A percentile compares a stretch with the other conserved stretches of the same genome.
phyloP scores from a whole-genome alignment of 2,329 filamentous ascomycete genomes.

The Talaromyces sp. region DNA sequence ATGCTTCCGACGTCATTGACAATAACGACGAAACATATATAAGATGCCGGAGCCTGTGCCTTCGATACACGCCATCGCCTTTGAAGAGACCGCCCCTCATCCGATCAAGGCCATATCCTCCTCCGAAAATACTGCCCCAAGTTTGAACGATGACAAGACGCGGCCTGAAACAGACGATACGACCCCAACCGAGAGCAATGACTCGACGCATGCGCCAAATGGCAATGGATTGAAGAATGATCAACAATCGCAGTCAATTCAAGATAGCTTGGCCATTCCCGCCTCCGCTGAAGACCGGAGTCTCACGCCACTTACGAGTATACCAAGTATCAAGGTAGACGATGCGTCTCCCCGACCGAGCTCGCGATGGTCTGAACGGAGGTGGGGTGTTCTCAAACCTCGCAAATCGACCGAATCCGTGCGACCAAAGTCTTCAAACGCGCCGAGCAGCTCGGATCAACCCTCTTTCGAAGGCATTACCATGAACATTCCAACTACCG shows the following conservation, averaged over 20 bases:
- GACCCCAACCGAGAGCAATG: background rate
- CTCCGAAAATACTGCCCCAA: slow-evolving; percentile 26
- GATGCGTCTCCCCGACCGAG: slow-evolving; percentile 37
- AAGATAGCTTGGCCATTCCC: slow-evolving; percentile 20
- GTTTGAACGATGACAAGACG: background rate
- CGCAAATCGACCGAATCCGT: slow-evolving; percentile 38
- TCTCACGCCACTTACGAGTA: slow-evolving; percentile 34
- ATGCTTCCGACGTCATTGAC: background rate
- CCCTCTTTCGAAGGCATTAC: slow-evolving; percentile 51
- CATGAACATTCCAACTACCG: slow-evolving; percentile 56
- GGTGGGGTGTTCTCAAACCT: slow-evolving; percentile 39
- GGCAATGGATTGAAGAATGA: slow-evolving; percentile 1
- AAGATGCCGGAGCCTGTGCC: slow-evolving; percentile 30
- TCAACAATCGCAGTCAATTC: background rate
- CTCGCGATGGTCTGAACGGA: slow-evolving; percentile 47
- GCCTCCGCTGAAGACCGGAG: slow-evolving; percentile 27
- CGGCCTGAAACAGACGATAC: background rate
- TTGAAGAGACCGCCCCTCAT: slow-evolving; percentile 31
- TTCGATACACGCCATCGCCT: slow-evolving; percentile 28
- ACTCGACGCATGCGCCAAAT: slow-evolving; percentile 24
- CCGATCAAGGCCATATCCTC: slow-evolving; percentile 32
- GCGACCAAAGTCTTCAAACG: slow-evolving; percentile 33
- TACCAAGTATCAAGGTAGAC: slow-evolving; percentile 44
- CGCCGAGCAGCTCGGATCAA: slow-evolving; percentile 31
- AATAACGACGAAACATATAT: slow-evolving; percentile 3